These are phyloP conservation scores for Stagonosporopsis rhizophila DNA, from an alignment of 2,329 filamentous ascomycete genomes.

Conservation along the genomic window DNA sequence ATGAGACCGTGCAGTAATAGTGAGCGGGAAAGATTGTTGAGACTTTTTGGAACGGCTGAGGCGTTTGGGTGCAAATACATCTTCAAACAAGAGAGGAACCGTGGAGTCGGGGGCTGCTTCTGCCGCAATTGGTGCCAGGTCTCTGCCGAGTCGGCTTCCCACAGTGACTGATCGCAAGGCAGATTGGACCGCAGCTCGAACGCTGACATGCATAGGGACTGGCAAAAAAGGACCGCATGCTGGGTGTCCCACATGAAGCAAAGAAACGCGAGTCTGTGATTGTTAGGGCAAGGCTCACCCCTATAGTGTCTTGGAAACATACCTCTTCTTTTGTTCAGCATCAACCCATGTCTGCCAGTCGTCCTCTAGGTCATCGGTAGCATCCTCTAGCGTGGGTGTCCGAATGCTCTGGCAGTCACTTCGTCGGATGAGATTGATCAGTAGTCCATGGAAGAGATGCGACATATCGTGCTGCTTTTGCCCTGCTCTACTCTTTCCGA, in stretches of 20 bases:
- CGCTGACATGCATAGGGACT: constrained; percentile 70
- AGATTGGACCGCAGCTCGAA: constrained; percentile 66
- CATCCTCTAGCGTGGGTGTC: constrained; percentile 45
- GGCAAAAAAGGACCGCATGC: constrained; percentile 70
- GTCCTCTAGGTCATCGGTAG: constrained; percentile 51
- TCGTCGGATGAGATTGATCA: constrained; percentile 63
- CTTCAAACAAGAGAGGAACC: constrained; percentile 63
- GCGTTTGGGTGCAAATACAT: constrained; percentile 60
- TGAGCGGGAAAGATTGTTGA: constrained; percentile 62
- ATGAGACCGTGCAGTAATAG: constrained; percentile 68
- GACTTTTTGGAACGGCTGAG: constrained; percentile 40
- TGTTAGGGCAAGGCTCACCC: neutral
- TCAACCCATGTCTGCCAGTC: constrained; percentile 63
- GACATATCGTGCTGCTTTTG: constrained; percentile 70
- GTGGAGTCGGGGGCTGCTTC: constrained; percentile 47
- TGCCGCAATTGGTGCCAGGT: constrained; percentile 58
- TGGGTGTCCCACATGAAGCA: constrained; percentile 74
- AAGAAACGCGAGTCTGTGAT: constrained; percentile 59
- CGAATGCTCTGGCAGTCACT: constrained; percentile 60
- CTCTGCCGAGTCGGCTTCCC: constrained; percentile 64
- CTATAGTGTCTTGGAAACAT: neutral
- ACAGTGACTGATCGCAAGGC: constrained; percentile 62
- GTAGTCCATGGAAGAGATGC: constrained; percentile 64
- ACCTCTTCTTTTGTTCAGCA: constrained; percentile 66
- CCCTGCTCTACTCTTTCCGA: constrained; percentile 68